Conservation (phyloP, 179 eudicot species). For the Spinacia oleracea region DNA sequence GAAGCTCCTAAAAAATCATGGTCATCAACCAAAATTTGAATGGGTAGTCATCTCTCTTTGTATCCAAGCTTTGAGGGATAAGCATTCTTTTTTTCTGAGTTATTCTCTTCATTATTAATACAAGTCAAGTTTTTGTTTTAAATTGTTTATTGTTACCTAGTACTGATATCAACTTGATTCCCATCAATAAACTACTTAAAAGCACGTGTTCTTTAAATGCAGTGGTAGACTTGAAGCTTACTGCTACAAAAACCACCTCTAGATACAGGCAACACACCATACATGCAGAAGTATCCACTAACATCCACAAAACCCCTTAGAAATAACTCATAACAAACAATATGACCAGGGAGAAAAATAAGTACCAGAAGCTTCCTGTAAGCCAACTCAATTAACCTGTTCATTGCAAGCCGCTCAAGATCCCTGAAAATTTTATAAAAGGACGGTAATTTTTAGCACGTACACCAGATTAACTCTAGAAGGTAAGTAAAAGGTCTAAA, state of each 20-base stretch:
- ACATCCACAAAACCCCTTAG: background rate
- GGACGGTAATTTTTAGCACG: constrained; percentile 5
- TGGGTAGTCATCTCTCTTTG: background rate
- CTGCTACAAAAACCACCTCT: background rate
- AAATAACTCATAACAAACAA: background rate
- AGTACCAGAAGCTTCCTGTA: constrained; percentile 76
- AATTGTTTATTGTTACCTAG: background rate
- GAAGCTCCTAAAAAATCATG: background rate
- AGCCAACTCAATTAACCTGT: constrained; percentile 69
- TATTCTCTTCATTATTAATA: background rate
- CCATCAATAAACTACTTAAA: background rate
- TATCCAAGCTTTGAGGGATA: background rate
- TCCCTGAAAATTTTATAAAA: constrained; percentile 49
- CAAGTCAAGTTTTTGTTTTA: background rate
- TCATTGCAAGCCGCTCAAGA: constrained; percentile 73
- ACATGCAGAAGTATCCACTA: background rate
- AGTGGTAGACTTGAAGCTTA: background rate
- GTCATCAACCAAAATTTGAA: background rate
- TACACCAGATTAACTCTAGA: constrained; percentile 3
- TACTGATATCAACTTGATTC: background rate
- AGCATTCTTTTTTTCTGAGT: background rate
- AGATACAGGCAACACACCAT: background rate
- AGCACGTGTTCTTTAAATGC: background rate
- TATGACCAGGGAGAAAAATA: background rate
- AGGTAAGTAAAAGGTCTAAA: background rate